Conservation (phyloP, 768 basidiomycete species). For the Udeniomyces megalosporus region DNA sequence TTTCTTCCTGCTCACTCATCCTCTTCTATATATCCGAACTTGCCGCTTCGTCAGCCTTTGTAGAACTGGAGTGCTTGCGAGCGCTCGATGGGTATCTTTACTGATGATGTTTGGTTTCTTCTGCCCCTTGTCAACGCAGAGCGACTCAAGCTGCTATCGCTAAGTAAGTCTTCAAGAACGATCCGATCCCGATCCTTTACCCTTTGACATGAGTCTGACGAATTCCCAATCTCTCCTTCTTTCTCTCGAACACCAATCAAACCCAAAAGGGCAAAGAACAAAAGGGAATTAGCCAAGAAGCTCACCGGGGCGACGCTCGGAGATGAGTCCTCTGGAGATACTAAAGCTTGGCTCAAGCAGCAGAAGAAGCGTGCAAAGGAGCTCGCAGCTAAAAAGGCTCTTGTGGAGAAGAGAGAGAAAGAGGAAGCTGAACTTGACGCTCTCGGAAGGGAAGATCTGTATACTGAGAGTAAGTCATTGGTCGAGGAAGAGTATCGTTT, state of each 20-base stretch:
- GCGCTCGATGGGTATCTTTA: not conserved
- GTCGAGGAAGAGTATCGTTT: not conserved
- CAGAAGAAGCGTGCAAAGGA: conserved; percentile 49
- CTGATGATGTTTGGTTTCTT: too few species aligned
- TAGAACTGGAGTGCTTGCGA: fast-evolving
- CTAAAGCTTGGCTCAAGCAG: conserved; percentile 80
- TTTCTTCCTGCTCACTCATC: not conserved
- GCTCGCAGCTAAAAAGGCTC: conserved; percentile 66
- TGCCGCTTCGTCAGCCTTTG: too few species aligned
- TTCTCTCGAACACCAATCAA: too few species aligned
- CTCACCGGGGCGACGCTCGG: conserved; percentile 87
- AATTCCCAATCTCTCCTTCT: too few species aligned
- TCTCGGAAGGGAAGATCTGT: conserved; percentile 50
- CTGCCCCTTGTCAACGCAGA: conserved; percentile 34
- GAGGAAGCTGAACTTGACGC: conserved; percentile 77
- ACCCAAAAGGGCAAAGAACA: conserved; percentile 61
- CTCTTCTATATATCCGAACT: too few species aligned
- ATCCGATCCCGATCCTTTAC: too few species aligned
- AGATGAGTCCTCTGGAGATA: conserved; percentile 40
- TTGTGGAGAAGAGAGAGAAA: conserved; percentile 49
- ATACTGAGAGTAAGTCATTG: conserved; percentile 60
- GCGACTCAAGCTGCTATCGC: conserved; percentile 55
- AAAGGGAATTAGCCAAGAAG: conserved; percentile 76
- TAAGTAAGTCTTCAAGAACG: conserved; percentile 77
- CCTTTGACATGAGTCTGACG: too few species aligned